Evolutionary conservation across 371 early-diverging fungal genomes (phyloP).

Genomic region (Mortierella sp.): DNA sequence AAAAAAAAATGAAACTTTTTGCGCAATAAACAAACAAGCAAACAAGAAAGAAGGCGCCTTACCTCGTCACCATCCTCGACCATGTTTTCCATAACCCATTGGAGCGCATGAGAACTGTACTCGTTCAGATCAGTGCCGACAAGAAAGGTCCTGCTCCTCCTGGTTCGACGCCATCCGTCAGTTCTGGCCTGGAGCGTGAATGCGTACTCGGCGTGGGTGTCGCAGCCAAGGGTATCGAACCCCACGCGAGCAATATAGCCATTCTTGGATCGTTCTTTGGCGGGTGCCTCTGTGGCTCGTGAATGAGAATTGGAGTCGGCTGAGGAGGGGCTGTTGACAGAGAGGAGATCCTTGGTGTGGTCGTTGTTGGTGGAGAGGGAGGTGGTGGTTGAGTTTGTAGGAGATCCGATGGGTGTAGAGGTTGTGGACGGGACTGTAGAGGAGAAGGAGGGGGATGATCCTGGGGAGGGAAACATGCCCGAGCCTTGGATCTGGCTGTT

Average conservation of each 20-base stretch:
- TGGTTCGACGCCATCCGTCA: conserved; percentile 62
- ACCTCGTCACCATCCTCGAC: conserved; percentile 76
- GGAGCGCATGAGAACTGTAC: conserved; percentile 69
- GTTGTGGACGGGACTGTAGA: conserved; percentile 3
- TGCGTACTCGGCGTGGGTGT: conserved; percentile 64
- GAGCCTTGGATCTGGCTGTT: background rate
- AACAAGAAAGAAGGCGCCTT: conserved; percentile 10
- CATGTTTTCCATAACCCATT: conserved; percentile 70
- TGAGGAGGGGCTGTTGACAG: background rate
- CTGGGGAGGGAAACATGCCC: conserved; percentile 7
- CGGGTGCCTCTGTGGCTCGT: conserved; percentile 32
- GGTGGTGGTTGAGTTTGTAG: conserved; percentile 32
- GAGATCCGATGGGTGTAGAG: conserved; percentile 1
- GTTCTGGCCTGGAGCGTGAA: conserved; percentile 70
- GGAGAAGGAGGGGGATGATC: conserved; percentile 5
- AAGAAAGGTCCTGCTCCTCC: conserved; percentile 67
- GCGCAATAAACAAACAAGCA: background rate
- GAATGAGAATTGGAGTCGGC: background rate
- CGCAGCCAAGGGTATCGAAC: conserved; percentile 71
- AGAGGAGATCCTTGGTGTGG: background rate
- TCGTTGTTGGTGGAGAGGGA: conserved; percentile 18
- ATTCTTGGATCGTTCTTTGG: conserved; percentile 46
- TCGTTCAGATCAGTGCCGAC: conserved; percentile 72
- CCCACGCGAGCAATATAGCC: conserved; percentile 68
- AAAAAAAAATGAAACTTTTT: background rate